These are phyloP conservation scores for Boletus subparvulus DNA, from an alignment of 768 basidiomycete genomes.

Conservation along the genomic window DNA sequence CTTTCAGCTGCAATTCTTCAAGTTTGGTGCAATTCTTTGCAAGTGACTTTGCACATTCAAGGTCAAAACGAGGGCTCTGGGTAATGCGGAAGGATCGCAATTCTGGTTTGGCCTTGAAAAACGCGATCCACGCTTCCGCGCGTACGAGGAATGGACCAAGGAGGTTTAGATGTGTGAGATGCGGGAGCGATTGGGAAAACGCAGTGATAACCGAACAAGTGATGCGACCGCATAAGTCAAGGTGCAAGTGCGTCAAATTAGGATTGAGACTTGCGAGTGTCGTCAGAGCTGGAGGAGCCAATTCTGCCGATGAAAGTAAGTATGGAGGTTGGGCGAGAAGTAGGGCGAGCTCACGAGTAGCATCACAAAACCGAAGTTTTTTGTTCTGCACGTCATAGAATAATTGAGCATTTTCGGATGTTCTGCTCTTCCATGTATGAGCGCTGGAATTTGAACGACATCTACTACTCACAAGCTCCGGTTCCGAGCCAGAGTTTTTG, in stretches of 20 bases:
- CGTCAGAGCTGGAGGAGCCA: slow-evolving; percentile 63
- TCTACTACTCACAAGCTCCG: slow-evolving; percentile 65
- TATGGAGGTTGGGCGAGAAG: background rate
- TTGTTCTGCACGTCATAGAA: slow-evolving; percentile 79
- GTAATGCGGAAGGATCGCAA: slow-evolving; percentile 76
- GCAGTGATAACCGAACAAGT: slow-evolving; percentile 56
- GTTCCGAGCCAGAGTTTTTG: slow-evolving; percentile 79
- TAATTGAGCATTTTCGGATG: slow-evolving; percentile 71
- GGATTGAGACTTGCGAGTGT: slow-evolving; percentile 82
- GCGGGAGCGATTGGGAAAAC: slow-evolving; percentile 62
- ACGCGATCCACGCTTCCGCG: slow-evolving; percentile 65
- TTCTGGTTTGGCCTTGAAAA: slow-evolving; percentile 62
- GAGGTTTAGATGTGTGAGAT: slow-evolving; percentile 72
- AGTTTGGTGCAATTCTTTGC: slow-evolving; percentile 51
- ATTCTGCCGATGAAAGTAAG: slow-evolving; percentile 45
- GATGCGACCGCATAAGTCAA: slow-evolving; percentile 86
- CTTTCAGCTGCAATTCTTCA: slow-evolving; percentile 72
- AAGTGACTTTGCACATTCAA: slow-evolving; percentile 61
- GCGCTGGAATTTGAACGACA: background rate
- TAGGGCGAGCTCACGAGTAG: slow-evolving; percentile 65
- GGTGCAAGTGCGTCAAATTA: slow-evolving; percentile 71
- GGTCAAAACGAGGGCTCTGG: slow-evolving; percentile 84
- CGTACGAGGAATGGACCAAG: slow-evolving; percentile 88
- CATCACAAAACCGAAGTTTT: slow-evolving; percentile 78
- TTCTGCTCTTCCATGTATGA: slow-evolving; percentile 43